A percentile compares a stretch with the other conserved stretches of the same genome.
phyloP scores from a whole-genome alignment of 1,284 basidiomycete species.

The Cryptococcus amylolentus region DNA sequence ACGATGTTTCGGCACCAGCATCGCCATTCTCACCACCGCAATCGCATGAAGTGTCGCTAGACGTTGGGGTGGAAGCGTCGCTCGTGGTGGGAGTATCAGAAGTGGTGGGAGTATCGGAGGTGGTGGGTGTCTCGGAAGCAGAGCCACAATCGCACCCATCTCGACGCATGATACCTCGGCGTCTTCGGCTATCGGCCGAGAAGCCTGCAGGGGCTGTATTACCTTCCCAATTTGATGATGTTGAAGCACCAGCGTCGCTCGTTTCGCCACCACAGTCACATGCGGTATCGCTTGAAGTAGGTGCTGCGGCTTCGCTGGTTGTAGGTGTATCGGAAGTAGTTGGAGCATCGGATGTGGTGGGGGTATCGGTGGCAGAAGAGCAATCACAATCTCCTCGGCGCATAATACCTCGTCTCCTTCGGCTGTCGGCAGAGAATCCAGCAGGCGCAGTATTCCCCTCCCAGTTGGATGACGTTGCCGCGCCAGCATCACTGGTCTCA shows the following conservation, averaged over 20 bases:
- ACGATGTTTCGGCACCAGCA: no score
- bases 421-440: not conserved
- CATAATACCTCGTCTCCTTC: conserved; percentile 7
- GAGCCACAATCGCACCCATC: not conserved
- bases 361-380: no score
- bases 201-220: conserved; percentile 5
- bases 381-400: conserved; percentile 10
- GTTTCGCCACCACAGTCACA: conserved; percentile 1
- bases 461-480: not conserved
- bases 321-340: no score
- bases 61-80: conserved; percentile 1
- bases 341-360: no score
- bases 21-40: not conserved
- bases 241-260: not conserved
- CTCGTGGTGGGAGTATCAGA: not conserved
- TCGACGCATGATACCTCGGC: conserved; percentile 4
- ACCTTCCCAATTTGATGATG: conserved; percentile 4
- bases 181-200: not conserved
- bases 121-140: conserved; percentile 4
- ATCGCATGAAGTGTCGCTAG: conserved; percentile 2
- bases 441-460: conserved; percentile 6
- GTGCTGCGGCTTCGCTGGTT: not conserved
- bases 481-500: not conserved
- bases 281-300: conserved; percentile 2
- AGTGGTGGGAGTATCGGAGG: conserved; percentile 5